phyloP scores from a whole-genome alignment of 257 asterid genomes.

The Penstemon davidsonii region DNA sequence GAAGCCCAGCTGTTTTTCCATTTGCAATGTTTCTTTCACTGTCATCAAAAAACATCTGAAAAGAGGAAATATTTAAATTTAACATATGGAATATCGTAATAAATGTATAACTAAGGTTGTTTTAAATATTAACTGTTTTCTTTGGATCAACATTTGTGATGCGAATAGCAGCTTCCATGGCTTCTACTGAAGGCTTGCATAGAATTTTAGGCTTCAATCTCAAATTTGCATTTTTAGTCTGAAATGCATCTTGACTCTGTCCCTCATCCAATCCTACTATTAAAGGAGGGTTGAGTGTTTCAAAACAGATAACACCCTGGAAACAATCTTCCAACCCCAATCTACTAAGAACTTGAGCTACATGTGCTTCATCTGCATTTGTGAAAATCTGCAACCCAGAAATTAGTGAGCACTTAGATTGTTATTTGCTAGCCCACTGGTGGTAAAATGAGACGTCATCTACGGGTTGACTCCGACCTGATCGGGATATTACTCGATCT shows the following conservation, averaged over 20 bases:
- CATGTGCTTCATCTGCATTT: conserved; percentile 75
- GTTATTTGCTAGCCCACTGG: not conserved
- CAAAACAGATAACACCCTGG: conserved; percentile 85
- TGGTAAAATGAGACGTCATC: no score
- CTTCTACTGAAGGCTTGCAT: conserved; percentile 75
- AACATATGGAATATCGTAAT: not conserved
- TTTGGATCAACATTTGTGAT: conserved; percentile 69
- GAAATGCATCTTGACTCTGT: conserved; percentile 12
- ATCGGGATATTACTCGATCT: no score
- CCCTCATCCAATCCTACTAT: conserved; percentile 16
- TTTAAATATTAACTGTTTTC: conserved; percentile 52
- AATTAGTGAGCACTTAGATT: conserved; percentile 23
- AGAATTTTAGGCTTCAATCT: conserved; percentile 38
- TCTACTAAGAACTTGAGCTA: conserved; percentile 56
- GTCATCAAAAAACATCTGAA: conserved; percentile 83
- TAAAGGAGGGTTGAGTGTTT: conserved; percentile 64
- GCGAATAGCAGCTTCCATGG: conserved; percentile 70
- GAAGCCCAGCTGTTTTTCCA: conserved; percentile 77
- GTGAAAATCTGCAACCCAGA: conserved; percentile 70
- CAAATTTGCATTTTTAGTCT: conserved; percentile 10
- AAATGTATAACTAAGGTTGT: not conserved
- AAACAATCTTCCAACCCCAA: conserved; percentile 85
- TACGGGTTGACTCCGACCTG: not conserved
- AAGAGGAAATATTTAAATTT: not conserved
- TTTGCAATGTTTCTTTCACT: conserved; percentile 71